These are phyloP conservation scores for Murraya koenigii DNA, from an alignment of 345 rosid species.

Conservation along the genomic window DNA sequence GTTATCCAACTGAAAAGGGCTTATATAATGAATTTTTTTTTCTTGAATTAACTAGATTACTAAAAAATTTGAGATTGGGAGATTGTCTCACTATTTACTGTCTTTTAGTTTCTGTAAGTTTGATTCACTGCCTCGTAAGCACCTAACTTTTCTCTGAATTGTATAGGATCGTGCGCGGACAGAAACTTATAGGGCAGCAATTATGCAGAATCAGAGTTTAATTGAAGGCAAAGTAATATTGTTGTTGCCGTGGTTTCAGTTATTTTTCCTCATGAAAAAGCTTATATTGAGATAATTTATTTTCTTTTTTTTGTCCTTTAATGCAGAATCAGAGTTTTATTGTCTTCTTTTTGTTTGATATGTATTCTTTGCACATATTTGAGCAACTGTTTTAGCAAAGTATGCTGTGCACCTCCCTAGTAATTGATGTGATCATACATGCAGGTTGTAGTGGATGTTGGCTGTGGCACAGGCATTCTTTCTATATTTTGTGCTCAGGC, in stretches of 20 bases:
- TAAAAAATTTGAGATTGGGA: background rate
- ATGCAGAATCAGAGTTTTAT: too few relatives aligned
- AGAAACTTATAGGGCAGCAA: conserved; percentile 76
- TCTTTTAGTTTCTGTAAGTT: background rate
- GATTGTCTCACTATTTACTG: background rate
- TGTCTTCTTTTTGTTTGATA: background rate
- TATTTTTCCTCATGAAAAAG: conserved; percentile 9
- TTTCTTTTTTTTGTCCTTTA: background rate
- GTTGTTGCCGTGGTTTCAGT: conserved; percentile 16
- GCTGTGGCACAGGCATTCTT: conserved; percentile 98
- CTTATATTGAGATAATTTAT: background rate
- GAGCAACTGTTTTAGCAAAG: background rate
- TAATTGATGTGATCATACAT: conserved; percentile 16
- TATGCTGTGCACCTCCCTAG: conserved; percentile 18
- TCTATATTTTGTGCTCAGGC: conserved; percentile 99
- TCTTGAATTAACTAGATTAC: background rate
- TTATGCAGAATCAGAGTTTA: conserved; percentile 75
- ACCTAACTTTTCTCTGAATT: conserved; percentile 25
- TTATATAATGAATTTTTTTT: background rate
- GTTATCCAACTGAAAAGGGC: background rate
- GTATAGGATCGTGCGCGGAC: conserved; percentile 80
- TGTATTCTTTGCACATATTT: background rate
- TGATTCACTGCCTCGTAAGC: background rate
- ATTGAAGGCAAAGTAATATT: conserved; percentile 85
- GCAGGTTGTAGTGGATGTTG: conserved; percentile 98